Conservation (phyloP, 2,329 filamentous ascomycete genomes). For the Aspergillus sp. region DNA sequence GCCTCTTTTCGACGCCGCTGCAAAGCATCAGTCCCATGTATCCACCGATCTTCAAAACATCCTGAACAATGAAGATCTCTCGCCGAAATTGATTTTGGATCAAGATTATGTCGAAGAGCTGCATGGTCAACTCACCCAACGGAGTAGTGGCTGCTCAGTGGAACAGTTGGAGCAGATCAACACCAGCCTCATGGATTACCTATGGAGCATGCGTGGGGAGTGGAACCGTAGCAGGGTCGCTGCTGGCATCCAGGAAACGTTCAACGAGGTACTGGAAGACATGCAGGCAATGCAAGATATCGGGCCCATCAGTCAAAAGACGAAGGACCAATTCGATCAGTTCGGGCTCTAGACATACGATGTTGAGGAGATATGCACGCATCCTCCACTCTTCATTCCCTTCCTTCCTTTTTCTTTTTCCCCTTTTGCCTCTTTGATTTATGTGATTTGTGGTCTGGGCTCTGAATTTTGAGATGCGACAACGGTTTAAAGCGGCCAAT, state of each 20-base stretch:
- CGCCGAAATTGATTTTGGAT: slow-evolving; percentile 43
- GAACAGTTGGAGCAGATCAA: slow-evolving; percentile 96
- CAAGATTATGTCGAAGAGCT: slow-evolving; percentile 56
- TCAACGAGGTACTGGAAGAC: slow-evolving; percentile 65
- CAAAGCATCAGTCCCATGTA: slow-evolving; percentile 24
- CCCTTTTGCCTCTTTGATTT: background rate
- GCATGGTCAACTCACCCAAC: slow-evolving; percentile 61
- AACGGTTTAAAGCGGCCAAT: background rate
- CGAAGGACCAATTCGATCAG: slow-evolving; percentile 29
- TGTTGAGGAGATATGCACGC: background rate
- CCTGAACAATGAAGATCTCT: slow-evolving; percentile 32
- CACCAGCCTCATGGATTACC: slow-evolving; percentile 81
- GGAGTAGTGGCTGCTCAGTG: slow-evolving; percentile 76
- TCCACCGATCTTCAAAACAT: slow-evolving; percentile 33
- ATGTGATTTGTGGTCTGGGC: background rate
- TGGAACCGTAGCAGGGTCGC: slow-evolving; percentile 81
- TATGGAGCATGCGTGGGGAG: slow-evolving; percentile 77
- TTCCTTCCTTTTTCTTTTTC: background rate
- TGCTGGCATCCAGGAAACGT: slow-evolving; percentile 62
- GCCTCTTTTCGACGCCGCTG: slow-evolving; percentile 39
- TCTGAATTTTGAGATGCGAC: background rate
- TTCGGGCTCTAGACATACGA: background rate
- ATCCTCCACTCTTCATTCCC: background rate
- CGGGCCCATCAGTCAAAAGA: slow-evolving; percentile 35
- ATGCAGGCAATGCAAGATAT: slow-evolving; percentile 57